phyloP scores from a whole-genome alignment of 805 yeast species.

The Hanseniaspora occidentalis region DNA sequence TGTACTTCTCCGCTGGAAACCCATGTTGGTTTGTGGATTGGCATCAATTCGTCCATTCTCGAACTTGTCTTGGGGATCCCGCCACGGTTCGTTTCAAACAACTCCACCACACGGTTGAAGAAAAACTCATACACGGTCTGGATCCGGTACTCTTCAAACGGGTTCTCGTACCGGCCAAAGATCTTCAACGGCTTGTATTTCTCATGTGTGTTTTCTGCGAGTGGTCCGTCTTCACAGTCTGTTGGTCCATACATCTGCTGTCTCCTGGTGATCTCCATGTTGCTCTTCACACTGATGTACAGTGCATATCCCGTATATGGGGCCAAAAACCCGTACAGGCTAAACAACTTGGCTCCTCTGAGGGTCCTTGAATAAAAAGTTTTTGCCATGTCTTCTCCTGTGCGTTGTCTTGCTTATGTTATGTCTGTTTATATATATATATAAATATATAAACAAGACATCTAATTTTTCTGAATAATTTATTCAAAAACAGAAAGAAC shows the following conservation, averaged over 20 bases:
- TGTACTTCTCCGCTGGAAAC: constrained; percentile 8
- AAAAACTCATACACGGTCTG: constrained; percentile 84
- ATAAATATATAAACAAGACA: no score
- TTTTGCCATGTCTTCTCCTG: not conserved
- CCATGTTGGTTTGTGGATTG: constrained; percentile 45
- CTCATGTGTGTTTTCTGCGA: constrained; percentile 12
- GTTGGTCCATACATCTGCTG: no score
- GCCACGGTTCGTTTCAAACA: constrained; percentile 52
- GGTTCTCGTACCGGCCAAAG: constrained; percentile 77
- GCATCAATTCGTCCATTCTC: constrained; percentile 44
- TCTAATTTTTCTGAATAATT: no score
- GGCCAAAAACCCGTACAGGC: constrained; percentile 15
- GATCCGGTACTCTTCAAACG: constrained; percentile 79
- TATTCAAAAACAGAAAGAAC: no score
- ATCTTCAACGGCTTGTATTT: constrained; percentile 39
- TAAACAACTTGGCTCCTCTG: not conserved
- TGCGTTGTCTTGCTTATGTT: not conserved
- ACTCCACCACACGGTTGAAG: constrained; percentile 56
- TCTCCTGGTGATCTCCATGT: constrained; percentile 38
- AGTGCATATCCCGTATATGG: constrained; percentile 57
- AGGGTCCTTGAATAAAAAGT: not conserved
- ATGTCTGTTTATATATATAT: no score
- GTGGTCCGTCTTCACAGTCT: constrained; percentile 9
- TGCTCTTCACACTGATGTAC: constrained; percentile 44
- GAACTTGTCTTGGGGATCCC: constrained; percentile 37